These are phyloP conservation scores for Astrocystis sublimbata DNA, from an alignment of 495 filamentous ascomycete species.

Conservation along the genomic window DNA sequence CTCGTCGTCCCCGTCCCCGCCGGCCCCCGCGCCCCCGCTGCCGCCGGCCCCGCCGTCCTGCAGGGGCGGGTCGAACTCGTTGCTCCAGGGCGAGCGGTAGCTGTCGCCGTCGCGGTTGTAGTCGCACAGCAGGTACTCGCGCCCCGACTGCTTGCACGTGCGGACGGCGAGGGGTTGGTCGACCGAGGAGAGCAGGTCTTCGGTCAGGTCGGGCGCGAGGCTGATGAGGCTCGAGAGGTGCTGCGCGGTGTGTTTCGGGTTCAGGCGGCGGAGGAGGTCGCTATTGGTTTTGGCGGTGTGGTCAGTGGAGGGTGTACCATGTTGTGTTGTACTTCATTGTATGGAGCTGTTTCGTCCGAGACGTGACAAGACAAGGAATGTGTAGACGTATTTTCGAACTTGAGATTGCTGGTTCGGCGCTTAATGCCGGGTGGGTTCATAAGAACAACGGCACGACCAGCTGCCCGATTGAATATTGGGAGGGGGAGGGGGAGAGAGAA, in stretches of 20 bases:
- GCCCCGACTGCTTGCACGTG: slow-evolving; percentile 81
- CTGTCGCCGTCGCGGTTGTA: slow-evolving; percentile 99
- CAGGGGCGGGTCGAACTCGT: slow-evolving; percentile 91
- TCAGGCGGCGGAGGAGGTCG: slow-evolving; percentile 96
- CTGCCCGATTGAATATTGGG: background rate
- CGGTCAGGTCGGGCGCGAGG: slow-evolving; percentile 86
- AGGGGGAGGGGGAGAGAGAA: slow-evolving; percentile 10
- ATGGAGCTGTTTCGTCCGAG: background rate
- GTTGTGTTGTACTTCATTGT: too few species aligned
- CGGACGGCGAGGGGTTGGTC: slow-evolving; percentile 90
- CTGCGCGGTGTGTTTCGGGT: slow-evolving; percentile 81
- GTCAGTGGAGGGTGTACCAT: too few species aligned
- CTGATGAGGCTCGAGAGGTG: slow-evolving; percentile 84
- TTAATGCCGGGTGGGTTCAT: background rate
- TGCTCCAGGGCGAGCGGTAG: slow-evolving; percentile 96
- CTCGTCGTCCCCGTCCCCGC: slow-evolving; percentile 34
- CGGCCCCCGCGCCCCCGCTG: background rate
- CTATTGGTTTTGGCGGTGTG: slow-evolving; percentile 44
- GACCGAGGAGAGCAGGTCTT: slow-evolving; percentile 96
- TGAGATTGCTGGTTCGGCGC: background rate
- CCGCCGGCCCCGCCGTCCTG: slow-evolving; percentile 41
- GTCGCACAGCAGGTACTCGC: slow-evolving; percentile 97
- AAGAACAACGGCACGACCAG: background rate
- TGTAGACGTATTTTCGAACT: too few species aligned
- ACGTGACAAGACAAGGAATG: background rate